These are phyloP conservation scores for Cryptococcus sp. DNA, from an alignment of 1,284 basidiomycete species.

Conservation along the genomic window DNA sequence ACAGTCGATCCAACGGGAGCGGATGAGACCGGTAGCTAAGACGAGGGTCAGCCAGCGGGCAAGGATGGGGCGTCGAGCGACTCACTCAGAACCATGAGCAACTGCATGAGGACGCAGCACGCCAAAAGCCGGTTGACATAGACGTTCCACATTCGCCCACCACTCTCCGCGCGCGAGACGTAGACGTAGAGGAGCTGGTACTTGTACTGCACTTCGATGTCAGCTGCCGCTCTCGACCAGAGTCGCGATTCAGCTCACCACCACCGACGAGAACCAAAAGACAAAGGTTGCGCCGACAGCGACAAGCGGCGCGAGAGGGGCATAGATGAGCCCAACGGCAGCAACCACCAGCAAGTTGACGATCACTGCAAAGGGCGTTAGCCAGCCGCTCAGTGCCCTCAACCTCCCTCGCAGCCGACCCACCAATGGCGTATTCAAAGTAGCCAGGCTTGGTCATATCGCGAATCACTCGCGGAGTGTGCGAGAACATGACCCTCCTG, in stretches of 20 bases:
- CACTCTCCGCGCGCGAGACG: constrained; percentile 80
- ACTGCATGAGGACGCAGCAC: constrained; percentile 74
- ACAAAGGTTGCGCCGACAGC: constrained; percentile 61
- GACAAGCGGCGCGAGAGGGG: constrained; percentile 85
- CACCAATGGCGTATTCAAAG: constrained; percentile 64
- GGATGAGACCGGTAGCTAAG: constrained; percentile 78
- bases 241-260: constrained; percentile 46
- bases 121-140: constrained; percentile 78
- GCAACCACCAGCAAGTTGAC: constrained; percentile 72
- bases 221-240: neutral
- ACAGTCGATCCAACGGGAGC: constrained; percentile 60
- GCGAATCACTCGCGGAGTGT: constrained; percentile 91
- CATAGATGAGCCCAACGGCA: constrained; percentile 81
- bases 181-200: constrained; percentile 93
- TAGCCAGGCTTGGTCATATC: constrained; percentile 94
- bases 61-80: constrained; percentile 18
- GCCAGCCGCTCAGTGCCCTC: neutral
- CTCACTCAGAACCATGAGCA: constrained; percentile 80
- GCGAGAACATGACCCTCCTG: constrained; percentile 82
- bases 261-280: constrained; percentile 62
- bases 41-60: neutral
- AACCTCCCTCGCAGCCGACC: constrained; percentile 3
- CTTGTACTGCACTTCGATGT: constrained; percentile 66
- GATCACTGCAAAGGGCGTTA: constrained; percentile 16
- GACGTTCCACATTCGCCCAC: constrained; percentile 90